Conservation (phyloP, 2,329 filamentous ascomycete genomes). For the Ophiostoma tasmaniense region DNA sequence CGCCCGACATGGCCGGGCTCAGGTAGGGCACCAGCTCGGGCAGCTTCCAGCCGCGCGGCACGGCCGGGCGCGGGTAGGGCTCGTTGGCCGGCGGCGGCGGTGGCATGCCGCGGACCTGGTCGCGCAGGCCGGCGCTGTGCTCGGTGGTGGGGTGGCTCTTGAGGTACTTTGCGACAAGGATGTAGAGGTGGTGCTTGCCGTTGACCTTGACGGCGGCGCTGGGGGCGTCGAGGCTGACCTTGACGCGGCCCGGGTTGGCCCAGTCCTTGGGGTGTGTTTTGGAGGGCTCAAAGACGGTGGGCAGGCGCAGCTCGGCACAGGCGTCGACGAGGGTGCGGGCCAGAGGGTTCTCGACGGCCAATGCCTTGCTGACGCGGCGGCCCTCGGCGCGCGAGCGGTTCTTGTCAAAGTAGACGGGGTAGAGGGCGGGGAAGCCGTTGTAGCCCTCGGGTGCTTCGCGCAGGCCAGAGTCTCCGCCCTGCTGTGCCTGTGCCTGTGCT, state of each 20-base stretch:
- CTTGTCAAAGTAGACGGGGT: slow-evolving; percentile 91
- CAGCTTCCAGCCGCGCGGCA: slow-evolving; percentile 89
- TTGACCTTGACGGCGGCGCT: slow-evolving; percentile 40
- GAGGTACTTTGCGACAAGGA: slow-evolving; percentile 69
- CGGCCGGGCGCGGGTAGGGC: slow-evolving; percentile 61
- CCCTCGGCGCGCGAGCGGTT: slow-evolving; percentile 67
- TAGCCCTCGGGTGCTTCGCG: slow-evolving; percentile 40
- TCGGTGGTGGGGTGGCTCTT: slow-evolving; percentile 69
- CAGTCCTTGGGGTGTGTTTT: slow-evolving; percentile 95
- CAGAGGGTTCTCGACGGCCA: slow-evolving; percentile 76
- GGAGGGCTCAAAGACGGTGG: slow-evolving; percentile 77
- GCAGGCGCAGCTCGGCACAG: slow-evolving; percentile 61
- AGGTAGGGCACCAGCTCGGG: slow-evolving; percentile 75
- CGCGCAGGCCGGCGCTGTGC: slow-evolving; percentile 55
- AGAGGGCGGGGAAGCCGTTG: slow-evolving; percentile 78
- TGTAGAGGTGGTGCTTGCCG: slow-evolving; percentile 80
- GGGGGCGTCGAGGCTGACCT: slow-evolving; percentile 51
- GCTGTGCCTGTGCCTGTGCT: not conserved
- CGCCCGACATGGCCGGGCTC: slow-evolving; percentile 81
- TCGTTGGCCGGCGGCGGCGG: slow-evolving; percentile 54
- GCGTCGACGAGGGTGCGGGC: slow-evolving; percentile 84
- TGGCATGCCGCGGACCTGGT: slow-evolving; percentile 66
- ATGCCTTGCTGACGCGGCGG: slow-evolving; percentile 61
- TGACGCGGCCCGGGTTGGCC: slow-evolving; percentile 88
- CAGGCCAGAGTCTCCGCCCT: slow-evolving; percentile 24